These are phyloP conservation scores for Claviceps sp. DNA, from an alignment of 2,329 filamentous ascomycete species.

Conservation along the genomic window DNA sequence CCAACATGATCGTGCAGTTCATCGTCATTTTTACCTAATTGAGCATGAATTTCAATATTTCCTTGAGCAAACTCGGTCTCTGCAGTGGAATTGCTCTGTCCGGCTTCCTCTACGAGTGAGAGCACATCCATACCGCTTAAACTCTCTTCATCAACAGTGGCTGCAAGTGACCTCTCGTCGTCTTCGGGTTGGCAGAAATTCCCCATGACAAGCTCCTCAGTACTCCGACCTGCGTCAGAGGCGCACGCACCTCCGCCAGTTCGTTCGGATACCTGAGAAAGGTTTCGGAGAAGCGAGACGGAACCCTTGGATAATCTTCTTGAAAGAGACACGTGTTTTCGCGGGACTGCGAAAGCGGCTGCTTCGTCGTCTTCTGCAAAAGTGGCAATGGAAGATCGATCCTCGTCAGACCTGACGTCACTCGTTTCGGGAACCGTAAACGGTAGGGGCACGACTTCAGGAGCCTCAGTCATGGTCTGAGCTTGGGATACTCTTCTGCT, in stretches of 20 bases:
- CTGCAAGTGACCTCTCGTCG: constrained; percentile 40
- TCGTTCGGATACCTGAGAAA: constrained; percentile 24
- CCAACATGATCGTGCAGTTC: background rate
- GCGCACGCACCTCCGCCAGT: constrained; percentile 6
- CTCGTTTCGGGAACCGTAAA: constrained; percentile 43
- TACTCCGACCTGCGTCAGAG: constrained; percentile 22
- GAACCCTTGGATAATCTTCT: constrained; percentile 38
- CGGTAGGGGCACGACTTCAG: constrained; percentile 49
- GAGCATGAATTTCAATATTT: constrained; percentile 27
- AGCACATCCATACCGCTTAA: constrained; percentile 24
- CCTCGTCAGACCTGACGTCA: constrained; percentile 27
- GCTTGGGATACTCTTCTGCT: constrained; percentile 8
- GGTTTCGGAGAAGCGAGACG: constrained; percentile 26
- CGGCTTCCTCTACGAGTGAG: constrained; percentile 6
- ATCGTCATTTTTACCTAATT: constrained; percentile 16
- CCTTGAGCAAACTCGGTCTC: constrained; percentile 5
- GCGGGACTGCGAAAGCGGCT: constrained; percentile 11
- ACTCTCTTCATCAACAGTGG: constrained; percentile 43
- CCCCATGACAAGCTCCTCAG: constrained; percentile 32
- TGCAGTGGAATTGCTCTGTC: constrained; percentile 8
- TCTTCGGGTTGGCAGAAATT: constrained; percentile 20
- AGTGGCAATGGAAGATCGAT: constrained; percentile 55
- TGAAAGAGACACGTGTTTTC: constrained; percentile 23
- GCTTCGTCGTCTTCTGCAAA: constrained; percentile 48
- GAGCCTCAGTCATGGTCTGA: constrained; percentile 21